Base-by-base conservation (phyloP, 2,329 filamentous ascomycete genomes). In the Phoma herbarum region DNA sequence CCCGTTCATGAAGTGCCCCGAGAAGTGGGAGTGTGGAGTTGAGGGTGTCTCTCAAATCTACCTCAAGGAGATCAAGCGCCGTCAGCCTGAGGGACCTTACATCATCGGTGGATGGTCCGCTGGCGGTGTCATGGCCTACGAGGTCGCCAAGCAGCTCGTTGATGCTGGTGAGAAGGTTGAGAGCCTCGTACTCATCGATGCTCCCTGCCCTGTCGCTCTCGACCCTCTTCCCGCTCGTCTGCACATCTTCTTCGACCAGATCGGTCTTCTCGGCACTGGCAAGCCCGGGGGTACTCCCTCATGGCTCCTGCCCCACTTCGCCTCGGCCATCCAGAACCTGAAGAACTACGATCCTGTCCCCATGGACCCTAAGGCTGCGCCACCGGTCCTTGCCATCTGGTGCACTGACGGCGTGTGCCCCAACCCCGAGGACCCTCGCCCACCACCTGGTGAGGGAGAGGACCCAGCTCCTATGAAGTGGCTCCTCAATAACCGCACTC, bases 221-320 rank as follows among this genome's bases (percentile, higher is more conserved):
- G 82, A 79, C 37, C 82, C 82, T 52, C 80, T 84, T 4, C 77
- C 82, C 5, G 78, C 79, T 22, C 80, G 83, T 61, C 84, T 92
- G 10, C 89, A 90, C 75, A 83, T 87, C 64, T 92, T 90, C 83
- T 91, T 92, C 69, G 88, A 88, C 52, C 82, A 84, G 46, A 89
- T 91, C 52, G 90, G 90, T 53, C 84, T 92, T 2, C 85, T 92
- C 25, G 90, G 89, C 22, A 88, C 88, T 49, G 80, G 83, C 26
- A 82, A 82, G 75, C 80, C 76, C 65, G 80, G 69, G 65, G 88
- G 87, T 75, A 85, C 89, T 37, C 90, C 90, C 0, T 79, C 83
- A n/a, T 92, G 90, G 90, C 83, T 92, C 16, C 83, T 90, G 2
- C 88, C 87, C 56, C 90, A 93, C 77, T 92, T 92, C 74, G 83